These are phyloP conservation scores for Phytophthora foliorum DNA, from an alignment of 352 stramenopile species.

Conservation along the genomic window DNA sequence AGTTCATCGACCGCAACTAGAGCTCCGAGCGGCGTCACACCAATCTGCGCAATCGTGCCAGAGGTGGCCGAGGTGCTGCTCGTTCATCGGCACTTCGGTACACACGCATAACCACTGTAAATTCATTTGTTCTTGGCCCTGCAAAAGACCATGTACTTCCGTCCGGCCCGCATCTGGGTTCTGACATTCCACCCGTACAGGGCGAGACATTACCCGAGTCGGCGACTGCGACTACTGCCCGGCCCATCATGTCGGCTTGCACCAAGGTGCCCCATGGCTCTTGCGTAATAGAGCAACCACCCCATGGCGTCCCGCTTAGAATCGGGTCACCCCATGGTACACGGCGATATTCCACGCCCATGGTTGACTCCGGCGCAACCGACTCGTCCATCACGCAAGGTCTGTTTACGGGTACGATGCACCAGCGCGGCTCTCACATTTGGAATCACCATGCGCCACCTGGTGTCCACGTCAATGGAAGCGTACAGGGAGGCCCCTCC, in stretches of 20 bases:
- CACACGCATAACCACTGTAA: not conserved
- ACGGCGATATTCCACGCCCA: not conserved
- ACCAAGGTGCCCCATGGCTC: conserved; percentile 8
- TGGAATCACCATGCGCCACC: too few species aligned
- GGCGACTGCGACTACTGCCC: not conserved
- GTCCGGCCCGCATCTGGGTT: not conserved
- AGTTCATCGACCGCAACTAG: conserved; percentile 19
- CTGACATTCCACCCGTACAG: not conserved
- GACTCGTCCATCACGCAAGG: not conserved
- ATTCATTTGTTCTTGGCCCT: conserved; percentile 11
- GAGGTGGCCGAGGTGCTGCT: conserved; percentile 19
- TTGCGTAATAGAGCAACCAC: not conserved
- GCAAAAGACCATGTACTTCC: conserved; percentile 4
- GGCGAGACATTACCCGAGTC: not conserved
- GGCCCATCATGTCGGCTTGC: not conserved
- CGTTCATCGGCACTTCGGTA: conserved; percentile 14
- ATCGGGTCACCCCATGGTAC: not conserved
- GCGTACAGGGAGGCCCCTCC: too few species aligned
- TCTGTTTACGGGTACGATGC: not conserved
- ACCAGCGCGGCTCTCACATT: too few species aligned
- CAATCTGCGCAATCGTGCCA: not conserved
- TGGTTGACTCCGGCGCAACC: not conserved
- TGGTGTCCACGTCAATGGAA: too few species aligned
- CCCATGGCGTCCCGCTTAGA: not conserved
- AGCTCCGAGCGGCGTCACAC: not conserved